Conservation (phyloP, 805 yeast species). For the Candida incommunis region DNA sequence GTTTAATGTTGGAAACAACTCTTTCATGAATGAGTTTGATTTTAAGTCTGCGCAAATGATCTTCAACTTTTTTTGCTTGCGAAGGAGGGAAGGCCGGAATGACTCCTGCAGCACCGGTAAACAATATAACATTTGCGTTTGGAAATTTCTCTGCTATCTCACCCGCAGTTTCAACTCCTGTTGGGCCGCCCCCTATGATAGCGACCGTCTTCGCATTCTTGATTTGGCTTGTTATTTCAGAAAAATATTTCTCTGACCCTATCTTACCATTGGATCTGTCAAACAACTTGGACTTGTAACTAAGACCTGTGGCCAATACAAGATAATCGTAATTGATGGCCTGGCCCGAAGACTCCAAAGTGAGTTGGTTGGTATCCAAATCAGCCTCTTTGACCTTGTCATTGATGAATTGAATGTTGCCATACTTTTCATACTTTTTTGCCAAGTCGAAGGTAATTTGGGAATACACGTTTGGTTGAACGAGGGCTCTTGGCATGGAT, state of each 20-base stretch:
- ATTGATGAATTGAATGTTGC: background rate
- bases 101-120: background rate
- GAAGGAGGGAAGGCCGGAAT: background rate
- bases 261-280: background rate
- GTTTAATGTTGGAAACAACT: background rate
- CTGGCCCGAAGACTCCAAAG: background rate
- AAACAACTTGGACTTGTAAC: background rate
- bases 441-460: background rate
- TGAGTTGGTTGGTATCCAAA: background rate
- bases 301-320: background rate
- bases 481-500: background rate
- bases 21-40: background rate
- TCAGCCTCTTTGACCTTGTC: background rate
- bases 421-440: background rate
- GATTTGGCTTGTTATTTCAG: background rate
- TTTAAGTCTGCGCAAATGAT: background rate
- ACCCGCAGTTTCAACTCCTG: background rate
- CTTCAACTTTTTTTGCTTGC: background rate
- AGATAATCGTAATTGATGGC: background rate
- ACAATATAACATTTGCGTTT: background rate
- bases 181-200: background rate
- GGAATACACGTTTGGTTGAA: background rate
- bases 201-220: background rate
- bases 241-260: background rate
- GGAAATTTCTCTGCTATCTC: background rate